A percentile compares a stretch with the other conserved stretches of the same genome.
Evolutionary conservation across 2,329 filamentous ascomycete species (phyloP).

Genomic region (Calonectria pauciramosa): DNA sequence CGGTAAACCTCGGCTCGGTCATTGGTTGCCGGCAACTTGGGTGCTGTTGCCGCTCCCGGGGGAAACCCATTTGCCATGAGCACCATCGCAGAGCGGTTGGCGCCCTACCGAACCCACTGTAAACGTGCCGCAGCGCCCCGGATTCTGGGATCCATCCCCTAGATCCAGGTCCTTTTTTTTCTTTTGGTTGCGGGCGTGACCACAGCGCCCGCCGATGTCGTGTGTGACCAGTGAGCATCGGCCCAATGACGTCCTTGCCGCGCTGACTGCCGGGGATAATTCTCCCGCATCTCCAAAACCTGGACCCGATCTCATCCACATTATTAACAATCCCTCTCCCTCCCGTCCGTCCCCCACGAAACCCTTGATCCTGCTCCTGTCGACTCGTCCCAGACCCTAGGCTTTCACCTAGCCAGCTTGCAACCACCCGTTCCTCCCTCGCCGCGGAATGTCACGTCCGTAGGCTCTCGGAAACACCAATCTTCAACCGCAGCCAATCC

Average conservation of each 20-base stretch:
- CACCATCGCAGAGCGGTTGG: slow-evolving; percentile 10
- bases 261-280: slow-evolving; percentile 46
- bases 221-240: slow-evolving; percentile 36
- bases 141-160: slow-evolving; percentile 22
- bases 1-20: slow-evolving; percentile 49
- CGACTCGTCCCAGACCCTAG: slow-evolving; percentile 22
- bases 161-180: slow-evolving; percentile 7
- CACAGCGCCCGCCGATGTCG: slow-evolving; percentile 29
- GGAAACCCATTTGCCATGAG: slow-evolving; percentile 11
- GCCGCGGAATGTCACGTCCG: slow-evolving; percentile 44
- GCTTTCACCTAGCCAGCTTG: neutral
- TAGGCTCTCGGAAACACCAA: slow-evolving; percentile 31
- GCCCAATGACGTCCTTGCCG: slow-evolving; percentile 48
- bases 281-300: slow-evolving; percentile 46
- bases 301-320: slow-evolving; percentile 24
- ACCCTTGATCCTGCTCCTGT: slow-evolving; percentile 29
- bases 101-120: slow-evolving; percentile 26
- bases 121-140: slow-evolving; percentile 17
- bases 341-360: slow-evolving; percentile 3
- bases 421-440: neutral
- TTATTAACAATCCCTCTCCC: neutral
- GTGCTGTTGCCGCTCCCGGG: neutral
- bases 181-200: slow-evolving; percentile 38
- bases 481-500: slow-evolving; percentile 42
- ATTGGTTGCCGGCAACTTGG: slow-evolving; percentile 38